Conservation (phyloP, 1,139 yeast genomes). For the Pichia sp. region DNA sequence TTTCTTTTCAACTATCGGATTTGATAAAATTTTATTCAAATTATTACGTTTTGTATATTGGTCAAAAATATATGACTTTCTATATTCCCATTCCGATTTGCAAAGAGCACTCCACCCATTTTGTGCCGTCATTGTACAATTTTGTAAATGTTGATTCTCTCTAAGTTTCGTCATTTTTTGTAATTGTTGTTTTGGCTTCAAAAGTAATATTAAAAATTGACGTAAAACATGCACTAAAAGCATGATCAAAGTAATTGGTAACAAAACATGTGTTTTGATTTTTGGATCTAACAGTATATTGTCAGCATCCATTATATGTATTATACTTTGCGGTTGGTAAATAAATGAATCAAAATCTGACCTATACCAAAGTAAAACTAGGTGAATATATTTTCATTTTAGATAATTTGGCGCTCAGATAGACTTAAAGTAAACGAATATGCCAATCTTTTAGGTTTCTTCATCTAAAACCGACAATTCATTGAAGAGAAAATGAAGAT, state of each 20-base stretch:
- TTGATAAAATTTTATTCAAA: slow-evolving; percentile 8
- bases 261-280: slow-evolving; percentile 80
- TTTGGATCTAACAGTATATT: slow-evolving; percentile 70
- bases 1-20: slow-evolving; percentile 8
- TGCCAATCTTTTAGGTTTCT: not conserved
- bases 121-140: slow-evolving; percentile 28
- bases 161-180: slow-evolving; percentile 40
- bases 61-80: slow-evolving; percentile 1
- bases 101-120: slow-evolving; percentile 10
- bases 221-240: slow-evolving; percentile 80
- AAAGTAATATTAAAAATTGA: slow-evolving; percentile 41
- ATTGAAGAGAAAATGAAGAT: slow-evolving; percentile 31
- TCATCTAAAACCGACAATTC: too few relatives aligned
- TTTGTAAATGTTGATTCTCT: slow-evolving; percentile 55
- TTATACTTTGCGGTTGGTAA: too few relatives aligned
- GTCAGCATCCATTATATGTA: slow-evolving; percentile 30
- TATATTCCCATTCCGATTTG: slow-evolving; percentile 14
- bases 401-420: too few relatives aligned
- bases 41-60: slow-evolving; percentile 26
- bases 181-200: slow-evolving; percentile 50
- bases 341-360: too few relatives aligned
- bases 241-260: slow-evolving; percentile 89
- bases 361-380: too few relatives aligned
- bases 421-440: too few relatives aligned
- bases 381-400: too few relatives aligned